A percentile compares a stretch with the other conserved stretches of the same genome.
Conservation (phyloP, 2,329 filamentous ascomycete genomes). For the Aphanocladium album region DNA sequence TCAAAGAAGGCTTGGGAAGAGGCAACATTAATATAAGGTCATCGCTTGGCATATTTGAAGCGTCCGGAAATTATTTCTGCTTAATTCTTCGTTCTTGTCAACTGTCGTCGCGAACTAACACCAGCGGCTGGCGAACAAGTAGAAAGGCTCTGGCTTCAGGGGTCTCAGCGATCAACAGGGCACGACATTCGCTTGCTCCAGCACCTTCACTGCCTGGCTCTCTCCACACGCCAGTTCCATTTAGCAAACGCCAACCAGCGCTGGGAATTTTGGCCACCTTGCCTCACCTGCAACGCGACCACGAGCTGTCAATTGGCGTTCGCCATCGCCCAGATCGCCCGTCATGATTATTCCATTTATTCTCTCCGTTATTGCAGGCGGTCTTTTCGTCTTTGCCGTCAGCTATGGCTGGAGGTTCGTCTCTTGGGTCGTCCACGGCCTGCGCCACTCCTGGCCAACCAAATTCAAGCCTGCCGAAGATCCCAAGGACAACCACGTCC, state of each 20-base stretch:
- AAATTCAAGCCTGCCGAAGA: conserved; percentile 30
- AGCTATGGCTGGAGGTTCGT: conserved; percentile 19
- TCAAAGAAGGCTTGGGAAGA: background rate
- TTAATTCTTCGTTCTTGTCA: background rate
- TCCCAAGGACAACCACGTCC: conserved; percentile 46
- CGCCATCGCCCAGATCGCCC: background rate
- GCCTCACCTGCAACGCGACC: background rate
- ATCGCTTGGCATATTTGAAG: background rate
- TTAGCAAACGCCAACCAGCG: background rate
- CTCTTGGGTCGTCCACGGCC: conserved; percentile 20
- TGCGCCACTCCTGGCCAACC: conserved; percentile 27
- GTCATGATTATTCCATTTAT: conserved; percentile 24
- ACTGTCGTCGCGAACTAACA: background rate
- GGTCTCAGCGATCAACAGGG: background rate
- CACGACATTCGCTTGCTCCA: background rate
- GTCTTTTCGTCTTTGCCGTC: conserved; percentile 28
- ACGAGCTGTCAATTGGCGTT: background rate
- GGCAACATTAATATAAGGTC: background rate
- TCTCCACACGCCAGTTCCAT: background rate
- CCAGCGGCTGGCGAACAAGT: background rate
- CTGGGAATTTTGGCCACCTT: background rate
- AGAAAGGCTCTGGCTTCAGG: background rate
- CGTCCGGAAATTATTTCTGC: background rate
- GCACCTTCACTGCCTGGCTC: background rate
- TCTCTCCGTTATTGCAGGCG: conserved; percentile 30